Evolutionary conservation across 1,139 yeast species (phyloP).

Genomic region (Yamadazyma oceani): DNA sequence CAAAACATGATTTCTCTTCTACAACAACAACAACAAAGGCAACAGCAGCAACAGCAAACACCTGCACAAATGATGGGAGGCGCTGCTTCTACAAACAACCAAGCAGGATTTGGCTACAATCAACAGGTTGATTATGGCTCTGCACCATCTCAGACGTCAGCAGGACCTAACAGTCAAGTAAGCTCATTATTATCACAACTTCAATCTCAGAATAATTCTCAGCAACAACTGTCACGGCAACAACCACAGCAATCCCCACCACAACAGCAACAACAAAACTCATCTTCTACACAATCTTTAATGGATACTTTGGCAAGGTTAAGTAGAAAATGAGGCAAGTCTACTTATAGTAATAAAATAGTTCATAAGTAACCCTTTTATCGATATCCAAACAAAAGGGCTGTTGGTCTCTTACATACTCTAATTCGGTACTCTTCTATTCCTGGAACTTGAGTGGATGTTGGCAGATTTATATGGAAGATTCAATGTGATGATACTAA

Average conservation of each 20-base stretch:
- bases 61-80: constrained; percentile 2
- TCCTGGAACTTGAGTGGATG: constrained; percentile 50
- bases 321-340: constrained; percentile 19
- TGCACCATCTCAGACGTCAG: constrained; percentile 10
- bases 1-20: constrained; percentile 48
- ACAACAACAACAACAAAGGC: constrained; percentile 17
- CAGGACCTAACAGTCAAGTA: constrained; percentile 19
- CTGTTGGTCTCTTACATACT: too few species aligned
- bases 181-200: constrained; percentile 28
- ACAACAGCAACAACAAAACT: constrained; percentile 8
- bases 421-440: too few species aligned
- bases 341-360: too few species aligned
- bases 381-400: too few species aligned
- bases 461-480: constrained; percentile 51
- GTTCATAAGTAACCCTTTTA: too few species aligned
- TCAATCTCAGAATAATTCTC: constrained; percentile 1
- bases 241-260: constrained; percentile 10
- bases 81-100: not conserved
- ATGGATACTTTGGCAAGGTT: constrained; percentile 43
- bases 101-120: constrained; percentile 9
- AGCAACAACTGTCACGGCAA: constrained; percentile 4
- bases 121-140: constrained; percentile 20
- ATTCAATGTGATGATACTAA: constrained; percentile 50
- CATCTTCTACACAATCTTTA: constrained; percentile 23
- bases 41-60: constrained; percentile 26